Percentiles rank a stretch among this genome's conserved stretches.
Conservation (phyloP, 257 asterid genomes). For the Ophiorrhiza pumila region DNA sequence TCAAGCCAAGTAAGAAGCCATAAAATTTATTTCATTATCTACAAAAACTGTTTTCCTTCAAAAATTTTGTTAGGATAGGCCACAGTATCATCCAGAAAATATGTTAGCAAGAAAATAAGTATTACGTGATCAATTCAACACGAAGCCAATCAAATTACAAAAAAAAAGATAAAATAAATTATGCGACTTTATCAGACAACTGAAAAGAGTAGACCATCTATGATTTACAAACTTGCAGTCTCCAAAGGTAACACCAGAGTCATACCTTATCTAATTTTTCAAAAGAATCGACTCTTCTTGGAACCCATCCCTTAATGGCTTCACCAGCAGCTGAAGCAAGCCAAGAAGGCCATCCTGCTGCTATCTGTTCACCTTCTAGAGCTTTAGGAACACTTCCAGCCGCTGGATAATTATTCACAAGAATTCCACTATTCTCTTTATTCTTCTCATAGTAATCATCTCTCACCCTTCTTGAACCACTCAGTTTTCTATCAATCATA, state of each 20-base stretch:
- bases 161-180: background rate
- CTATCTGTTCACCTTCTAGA: conserved; percentile 71
- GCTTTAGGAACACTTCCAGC: conserved; percentile 60
- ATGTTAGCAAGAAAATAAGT: background rate
- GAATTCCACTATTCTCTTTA: conserved; percentile 34
- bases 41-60: background rate
- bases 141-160: background rate
- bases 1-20: background rate
- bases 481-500: conserved; percentile 53
- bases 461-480: conserved; percentile 65
- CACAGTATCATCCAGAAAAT: background rate
- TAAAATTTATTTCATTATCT: background rate
- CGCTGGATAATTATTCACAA: conserved; percentile 39
- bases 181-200: background rate
- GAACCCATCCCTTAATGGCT: conserved; percentile 89
- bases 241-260: conserved; percentile 1
- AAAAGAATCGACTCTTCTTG: conserved; percentile 76
- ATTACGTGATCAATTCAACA: too few relatives aligned
- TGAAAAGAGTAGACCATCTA: background rate
- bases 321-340: conserved; percentile 82
- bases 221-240: background rate
- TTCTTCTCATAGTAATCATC: conserved; percentile 58
- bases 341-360: conserved; percentile 99
- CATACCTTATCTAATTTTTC: conserved; percentile 88
- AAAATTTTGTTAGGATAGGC: background rate